phyloP scores from a whole-genome alignment of 768 basidiomycete species.

The Candolleomyces eurysporus region DNA sequence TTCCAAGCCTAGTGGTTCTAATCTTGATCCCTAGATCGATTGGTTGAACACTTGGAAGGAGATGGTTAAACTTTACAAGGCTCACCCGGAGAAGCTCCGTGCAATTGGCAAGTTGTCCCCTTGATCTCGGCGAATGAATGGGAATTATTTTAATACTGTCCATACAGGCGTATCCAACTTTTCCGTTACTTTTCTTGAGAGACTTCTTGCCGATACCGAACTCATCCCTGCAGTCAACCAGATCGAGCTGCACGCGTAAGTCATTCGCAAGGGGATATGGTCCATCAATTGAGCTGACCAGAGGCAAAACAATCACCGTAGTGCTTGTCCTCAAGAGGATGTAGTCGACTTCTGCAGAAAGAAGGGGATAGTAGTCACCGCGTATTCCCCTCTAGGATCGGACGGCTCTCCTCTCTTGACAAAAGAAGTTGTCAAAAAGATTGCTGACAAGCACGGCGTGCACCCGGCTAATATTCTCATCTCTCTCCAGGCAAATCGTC shows the following conservation, averaged over 20 bases:
- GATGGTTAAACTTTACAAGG: conserved; percentile 69
- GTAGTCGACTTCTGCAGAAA: conserved; percentile 57
- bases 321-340: conserved; percentile 66
- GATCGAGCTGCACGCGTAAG: conserved; percentile 72
- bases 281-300: neutral
- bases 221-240: conserved; percentile 78
- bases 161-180: conserved; percentile 65
- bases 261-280: conserved; percentile 6
- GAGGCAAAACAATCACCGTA: conserved; percentile 5
- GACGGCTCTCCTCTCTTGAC: conserved; percentile 64
- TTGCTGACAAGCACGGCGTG: conserved; percentile 62
- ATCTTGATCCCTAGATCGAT: conserved; percentile 30
- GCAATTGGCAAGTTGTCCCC: conserved; percentile 56
- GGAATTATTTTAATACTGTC: neutral
- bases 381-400: conserved; percentile 80
- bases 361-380: conserved; percentile 69
- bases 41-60: conserved; percentile 79
- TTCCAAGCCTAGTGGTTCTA: neutral
- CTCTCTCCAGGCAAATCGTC: conserved; percentile 70
- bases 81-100: conserved; percentile 67
- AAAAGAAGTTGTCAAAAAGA: conserved; percentile 55
- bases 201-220: conserved; percentile 54
- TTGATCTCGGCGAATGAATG: conserved; percentile 4
- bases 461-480: conserved; percentile 64
- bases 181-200: conserved; percentile 59